phyloP scores from a whole-genome alignment of 1,139 yeast genomes.

The Geotrichum citri-aurantii region DNA sequence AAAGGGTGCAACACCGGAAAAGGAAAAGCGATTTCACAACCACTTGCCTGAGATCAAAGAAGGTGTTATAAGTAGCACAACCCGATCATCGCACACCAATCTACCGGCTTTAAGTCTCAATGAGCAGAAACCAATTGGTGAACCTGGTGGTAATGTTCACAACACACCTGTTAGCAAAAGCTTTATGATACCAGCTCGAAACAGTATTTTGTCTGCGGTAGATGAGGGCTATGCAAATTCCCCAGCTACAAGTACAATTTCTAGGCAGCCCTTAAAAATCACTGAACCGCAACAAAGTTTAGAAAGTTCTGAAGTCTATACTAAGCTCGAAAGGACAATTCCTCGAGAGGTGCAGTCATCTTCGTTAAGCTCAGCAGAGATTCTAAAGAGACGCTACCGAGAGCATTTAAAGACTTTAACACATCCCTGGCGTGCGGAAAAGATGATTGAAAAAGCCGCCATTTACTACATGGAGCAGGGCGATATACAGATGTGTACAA shows the following conservation, averaged over 20 bases:
- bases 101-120: background rate
- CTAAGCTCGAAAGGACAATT: background rate
- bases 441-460: constrained; percentile 43
- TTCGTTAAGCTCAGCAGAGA: background rate
- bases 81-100: background rate
- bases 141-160: background rate
- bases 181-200: background rate
- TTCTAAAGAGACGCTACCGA: constrained; percentile 7
- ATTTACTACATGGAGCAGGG: constrained; percentile 58
- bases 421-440: constrained; percentile 47
- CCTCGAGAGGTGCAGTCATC: background rate
- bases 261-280: background rate
- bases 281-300: background rate
- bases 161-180: background rate
- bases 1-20: background rate
- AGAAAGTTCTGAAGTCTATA: background rate
- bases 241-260: background rate
- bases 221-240: background rate
- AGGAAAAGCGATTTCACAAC: background rate
- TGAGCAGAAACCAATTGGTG: background rate
- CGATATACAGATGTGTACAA: constrained; percentile 56
- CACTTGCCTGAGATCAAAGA: constrained; percentile 10
- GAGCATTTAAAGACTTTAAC: constrained; percentile 33
- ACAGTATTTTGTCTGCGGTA: background rate
- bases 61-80: constrained; percentile 4